phyloP scores from a whole-genome alignment of 768 basidiomycete genomes.

The Lepiota brunneoincarnata region DNA sequence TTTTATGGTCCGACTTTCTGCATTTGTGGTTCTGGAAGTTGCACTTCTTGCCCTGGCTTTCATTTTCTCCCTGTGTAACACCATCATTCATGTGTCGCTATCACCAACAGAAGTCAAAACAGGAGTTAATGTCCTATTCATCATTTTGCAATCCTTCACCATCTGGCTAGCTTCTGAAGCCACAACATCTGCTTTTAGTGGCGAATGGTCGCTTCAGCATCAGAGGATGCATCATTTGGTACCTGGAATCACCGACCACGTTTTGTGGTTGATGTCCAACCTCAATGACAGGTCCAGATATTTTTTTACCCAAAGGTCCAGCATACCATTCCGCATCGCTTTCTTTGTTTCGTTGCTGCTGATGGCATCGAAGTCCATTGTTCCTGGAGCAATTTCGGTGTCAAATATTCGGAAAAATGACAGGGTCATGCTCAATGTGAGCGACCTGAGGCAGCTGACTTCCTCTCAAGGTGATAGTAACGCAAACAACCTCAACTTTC shows the following conservation, averaged over 20 bases:
- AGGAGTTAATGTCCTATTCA: neutral
- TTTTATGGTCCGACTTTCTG: neutral
- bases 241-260: neutral
- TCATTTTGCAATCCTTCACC: neutral
- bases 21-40: neutral
- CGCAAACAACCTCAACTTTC: neutral
- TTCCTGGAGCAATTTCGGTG: neutral
- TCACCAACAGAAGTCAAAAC: neutral
- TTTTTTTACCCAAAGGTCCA: neutral
- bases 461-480: neutral
- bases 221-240: neutral
- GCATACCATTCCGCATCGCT: neutral
- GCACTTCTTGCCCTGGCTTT: neutral
- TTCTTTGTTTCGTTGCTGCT: neutral
- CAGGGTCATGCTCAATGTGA: neutral
- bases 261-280: neutral
- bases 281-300: neutral
- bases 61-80: neutral
- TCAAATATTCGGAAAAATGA: neutral
- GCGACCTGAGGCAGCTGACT: neutral
- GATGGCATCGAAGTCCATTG: neutral
- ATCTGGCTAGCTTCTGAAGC: neutral
- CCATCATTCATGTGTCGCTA: neutral
- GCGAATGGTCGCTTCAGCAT: constrained; percentile 1
- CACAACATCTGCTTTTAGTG: neutral